Evolutionary conservation across 2,329 filamentous ascomycete species (phyloP).

Genomic region (Aspergillus sp.): DNA sequence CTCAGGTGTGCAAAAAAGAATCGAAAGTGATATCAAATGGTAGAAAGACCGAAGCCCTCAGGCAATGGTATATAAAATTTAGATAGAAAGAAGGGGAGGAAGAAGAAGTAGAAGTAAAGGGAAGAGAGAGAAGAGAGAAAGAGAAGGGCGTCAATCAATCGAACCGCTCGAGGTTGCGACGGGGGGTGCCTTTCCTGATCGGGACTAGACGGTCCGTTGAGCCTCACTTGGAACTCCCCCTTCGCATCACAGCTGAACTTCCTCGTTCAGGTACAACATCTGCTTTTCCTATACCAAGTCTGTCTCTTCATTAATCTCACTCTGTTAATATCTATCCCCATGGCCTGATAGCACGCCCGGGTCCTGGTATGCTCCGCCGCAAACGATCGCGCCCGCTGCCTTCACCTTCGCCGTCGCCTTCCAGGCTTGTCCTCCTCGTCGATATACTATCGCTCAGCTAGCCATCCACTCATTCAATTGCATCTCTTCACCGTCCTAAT

Average conservation of each 20-base stretch:
- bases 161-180: conserved; percentile 22
- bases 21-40: conserved; percentile 12
- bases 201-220: conserved; percentile 14
- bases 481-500: conserved; percentile 10
- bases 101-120: conserved; percentile 4
- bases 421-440: conserved; percentile 5
- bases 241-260: neutral
- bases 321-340: neutral
- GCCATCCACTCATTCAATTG: conserved; percentile 10
- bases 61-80: conserved; percentile 2
- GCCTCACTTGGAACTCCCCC: conserved; percentile 10
- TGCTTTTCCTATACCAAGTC: too few species aligned
- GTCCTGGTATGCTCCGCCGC: conserved; percentile 7
- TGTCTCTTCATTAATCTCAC: neutral
- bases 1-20: conserved; percentile 20
- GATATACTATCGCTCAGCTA: conserved; percentile 6
- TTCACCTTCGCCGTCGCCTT: conserved; percentile 2
- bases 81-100: conserved; percentile 2
- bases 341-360: neutral
- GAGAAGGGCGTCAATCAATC: conserved; percentile 14
- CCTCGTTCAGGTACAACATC: neutral
- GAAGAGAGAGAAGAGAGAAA: conserved; percentile 8
- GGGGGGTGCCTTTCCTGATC: conserved; percentile 14
- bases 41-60: conserved; percentile 10
- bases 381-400: conserved; percentile 11